phyloP scores from a whole-genome alignment of 257 asterid species.

The Pogostemon cablin region DNA sequence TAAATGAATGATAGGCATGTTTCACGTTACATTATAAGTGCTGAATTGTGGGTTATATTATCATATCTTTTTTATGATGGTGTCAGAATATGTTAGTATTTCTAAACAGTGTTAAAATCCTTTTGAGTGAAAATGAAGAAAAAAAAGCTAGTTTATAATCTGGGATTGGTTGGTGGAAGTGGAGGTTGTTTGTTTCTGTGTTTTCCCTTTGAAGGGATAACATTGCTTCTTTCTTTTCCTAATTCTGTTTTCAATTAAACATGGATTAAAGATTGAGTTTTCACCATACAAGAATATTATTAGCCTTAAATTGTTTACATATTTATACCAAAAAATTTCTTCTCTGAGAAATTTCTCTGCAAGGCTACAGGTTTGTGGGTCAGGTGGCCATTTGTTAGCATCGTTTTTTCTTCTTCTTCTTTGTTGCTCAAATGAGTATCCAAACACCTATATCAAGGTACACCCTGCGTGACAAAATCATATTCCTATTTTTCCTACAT shows the following conservation, averaged over 20 bases:
- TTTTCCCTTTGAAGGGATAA: conserved; percentile 77
- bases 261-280: conserved; percentile 42
- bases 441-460: conserved; percentile 90
- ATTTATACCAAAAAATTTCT: conserved; percentile 19
- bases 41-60: conserved; percentile 34
- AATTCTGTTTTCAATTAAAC: conserved; percentile 32
- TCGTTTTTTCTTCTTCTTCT: conserved; percentile 34
- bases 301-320: conserved; percentile 27
- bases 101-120: conserved; percentile 35
- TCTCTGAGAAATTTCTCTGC: conserved; percentile 39
- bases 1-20: conserved; percentile 23
- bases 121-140: conserved; percentile 62
- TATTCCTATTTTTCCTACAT: not conserved
- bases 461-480: not conserved
- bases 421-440: conserved; percentile 47
- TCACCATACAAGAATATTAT: conserved; percentile 31
- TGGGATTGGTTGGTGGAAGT: conserved; percentile 85
- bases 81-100: conserved; percentile 42
- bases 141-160: conserved; percentile 40
- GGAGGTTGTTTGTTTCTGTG: conserved; percentile 83
- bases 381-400: conserved; percentile 57
- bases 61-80: conserved; percentile 41
- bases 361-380: conserved; percentile 54
- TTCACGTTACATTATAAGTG: conserved; percentile 34
- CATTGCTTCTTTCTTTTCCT: conserved; percentile 43